phyloP scores from a whole-genome alignment of 768 basidiomycete species.

The Boletus vinaceobasis region DNA sequence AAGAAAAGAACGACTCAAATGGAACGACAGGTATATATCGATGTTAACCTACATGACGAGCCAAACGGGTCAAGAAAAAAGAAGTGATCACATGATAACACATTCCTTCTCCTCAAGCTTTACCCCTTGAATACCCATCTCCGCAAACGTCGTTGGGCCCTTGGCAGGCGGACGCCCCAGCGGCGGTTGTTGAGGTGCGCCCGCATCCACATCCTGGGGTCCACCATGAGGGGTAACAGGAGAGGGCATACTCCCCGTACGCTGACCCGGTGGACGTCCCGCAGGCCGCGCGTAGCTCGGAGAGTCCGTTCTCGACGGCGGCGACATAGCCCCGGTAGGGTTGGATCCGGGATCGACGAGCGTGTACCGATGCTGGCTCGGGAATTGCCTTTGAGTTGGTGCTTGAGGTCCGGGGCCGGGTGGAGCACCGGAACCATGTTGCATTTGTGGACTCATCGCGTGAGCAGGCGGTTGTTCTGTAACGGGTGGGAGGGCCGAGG shows the following conservation, averaged over 20 bases:
- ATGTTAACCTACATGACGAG: not conserved
- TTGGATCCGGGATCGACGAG: slow-evolving; percentile 40
- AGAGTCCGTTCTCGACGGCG: slow-evolving; percentile 16
- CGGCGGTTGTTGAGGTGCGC: slow-evolving; percentile 6
- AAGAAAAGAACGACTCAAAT: not conserved
- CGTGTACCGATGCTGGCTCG: slow-evolving; percentile 44
- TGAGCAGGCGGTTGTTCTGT: slow-evolving; percentile 10
- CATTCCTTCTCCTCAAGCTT: slow-evolving; percentile 83
- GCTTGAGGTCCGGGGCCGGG: slow-evolving; percentile 2
- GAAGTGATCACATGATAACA: slow-evolving; percentile 69
- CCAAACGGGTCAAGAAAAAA: not conserved
- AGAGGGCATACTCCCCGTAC: slow-evolving; percentile 18
- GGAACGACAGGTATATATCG: not conserved
- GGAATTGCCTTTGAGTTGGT: slow-evolving; percentile 25
- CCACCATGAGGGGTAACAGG: slow-evolving; percentile 10
- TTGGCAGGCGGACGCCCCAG: slow-evolving; percentile 13
- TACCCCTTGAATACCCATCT: slow-evolving; percentile 86
- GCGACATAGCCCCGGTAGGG: slow-evolving; percentile 5
- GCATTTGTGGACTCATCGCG: slow-evolving; percentile 1
- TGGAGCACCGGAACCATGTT: not conserved
- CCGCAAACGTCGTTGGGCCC: slow-evolving; percentile 79
- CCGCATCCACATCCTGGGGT: not conserved
- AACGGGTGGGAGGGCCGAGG: slow-evolving; percentile 9
- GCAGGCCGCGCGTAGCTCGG: slow-evolving; percentile 28
- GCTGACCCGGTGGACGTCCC: slow-evolving; percentile 33